A percentile compares a stretch with the other conserved stretches of the same genome.
Evolutionary conservation across 1,139 yeast species (phyloP).

Genomic region (Suzukiozyma palmioleophila): DNA sequence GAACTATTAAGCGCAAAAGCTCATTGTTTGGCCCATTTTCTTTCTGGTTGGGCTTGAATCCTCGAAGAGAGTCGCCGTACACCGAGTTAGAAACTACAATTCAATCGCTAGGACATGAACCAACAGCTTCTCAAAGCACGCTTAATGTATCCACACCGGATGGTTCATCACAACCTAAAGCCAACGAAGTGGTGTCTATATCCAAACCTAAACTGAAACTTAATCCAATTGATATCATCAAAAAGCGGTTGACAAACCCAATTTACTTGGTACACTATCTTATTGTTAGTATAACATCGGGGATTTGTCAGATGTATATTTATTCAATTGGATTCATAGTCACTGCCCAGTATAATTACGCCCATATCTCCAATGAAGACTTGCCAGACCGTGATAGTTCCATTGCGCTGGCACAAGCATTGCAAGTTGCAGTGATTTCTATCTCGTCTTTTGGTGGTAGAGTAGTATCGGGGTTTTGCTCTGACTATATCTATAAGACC

Average conservation of each 20-base stretch:
- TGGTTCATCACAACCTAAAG: neutral
- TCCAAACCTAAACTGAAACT: neutral
- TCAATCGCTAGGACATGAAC: neutral
- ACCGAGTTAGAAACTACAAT: neutral
- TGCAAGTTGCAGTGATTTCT: constrained; percentile 42
- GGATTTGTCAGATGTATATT: constrained; percentile 42
- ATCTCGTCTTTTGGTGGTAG: constrained; percentile 40
- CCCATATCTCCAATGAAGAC: constrained; percentile 6
- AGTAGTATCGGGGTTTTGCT: constrained; percentile 32
- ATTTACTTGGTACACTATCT: constrained; percentile 31
- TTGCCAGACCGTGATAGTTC: constrained; percentile 5
- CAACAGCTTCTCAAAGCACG: neutral
- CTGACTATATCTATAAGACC: constrained; percentile 33
- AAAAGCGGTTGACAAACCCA: constrained; percentile 19
- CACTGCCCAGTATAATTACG: constrained; percentile 34
- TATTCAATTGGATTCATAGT: constrained; percentile 43
- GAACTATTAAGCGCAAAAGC: neutral
- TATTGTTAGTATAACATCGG: constrained; percentile 33
- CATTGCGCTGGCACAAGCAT: constrained; percentile 37
- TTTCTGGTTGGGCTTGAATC: neutral
- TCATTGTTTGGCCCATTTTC: constrained; percentile 3
- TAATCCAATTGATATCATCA: constrained; percentile 23
- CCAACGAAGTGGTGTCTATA: constrained; percentile 2
- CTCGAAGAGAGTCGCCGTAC: constrained; percentile 1
- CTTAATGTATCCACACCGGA: neutral